Conservation (phyloP, 1,284 basidiomycete genomes). For the Ganoderma leucocontextum region DNA sequence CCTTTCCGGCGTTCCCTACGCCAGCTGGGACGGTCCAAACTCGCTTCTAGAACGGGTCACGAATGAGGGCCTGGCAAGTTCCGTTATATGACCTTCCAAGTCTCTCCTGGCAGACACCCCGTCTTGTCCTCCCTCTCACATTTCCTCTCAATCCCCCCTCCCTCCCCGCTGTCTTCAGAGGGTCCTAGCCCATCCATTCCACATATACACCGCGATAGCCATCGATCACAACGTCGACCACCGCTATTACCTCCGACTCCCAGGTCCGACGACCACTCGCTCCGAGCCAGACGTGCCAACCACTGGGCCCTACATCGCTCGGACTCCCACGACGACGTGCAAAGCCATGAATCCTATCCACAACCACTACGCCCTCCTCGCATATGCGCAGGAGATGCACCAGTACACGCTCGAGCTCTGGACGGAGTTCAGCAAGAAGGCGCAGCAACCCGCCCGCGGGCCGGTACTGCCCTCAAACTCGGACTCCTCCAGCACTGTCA, state of each 20-base stretch:
- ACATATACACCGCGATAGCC: not conserved
- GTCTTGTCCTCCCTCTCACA: not conserved
- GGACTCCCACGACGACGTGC: not conserved
- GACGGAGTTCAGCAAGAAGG: conserved; percentile 34
- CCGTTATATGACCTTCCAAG: conserved; percentile 2
- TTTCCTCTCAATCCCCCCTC: not conserved
- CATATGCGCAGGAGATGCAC: conserved; percentile 43
- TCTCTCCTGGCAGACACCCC: not conserved
- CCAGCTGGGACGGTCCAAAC: not conserved
- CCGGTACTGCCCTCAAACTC: not conserved
- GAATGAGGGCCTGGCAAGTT: not conserved
- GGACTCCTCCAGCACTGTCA: not conserved
- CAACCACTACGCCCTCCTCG: conserved; percentile 48
- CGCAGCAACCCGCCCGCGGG: conserved; percentile 14
- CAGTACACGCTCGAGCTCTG: conserved; percentile 42
- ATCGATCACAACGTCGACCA: not conserved
- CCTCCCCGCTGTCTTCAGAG: not conserved
- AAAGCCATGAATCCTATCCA: conserved; percentile 12
- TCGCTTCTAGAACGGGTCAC: conserved; percentile 1
- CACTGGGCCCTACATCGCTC: not conserved
- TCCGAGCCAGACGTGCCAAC: not conserved
- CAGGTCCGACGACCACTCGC: not conserved
- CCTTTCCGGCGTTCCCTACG: conserved; percentile 1
- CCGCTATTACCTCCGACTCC: conserved; percentile 1
- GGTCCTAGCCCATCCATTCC: not conserved